Base-by-base conservation (phyloP, 78 protist species). In the Dictyostelium capitatum region DNA sequence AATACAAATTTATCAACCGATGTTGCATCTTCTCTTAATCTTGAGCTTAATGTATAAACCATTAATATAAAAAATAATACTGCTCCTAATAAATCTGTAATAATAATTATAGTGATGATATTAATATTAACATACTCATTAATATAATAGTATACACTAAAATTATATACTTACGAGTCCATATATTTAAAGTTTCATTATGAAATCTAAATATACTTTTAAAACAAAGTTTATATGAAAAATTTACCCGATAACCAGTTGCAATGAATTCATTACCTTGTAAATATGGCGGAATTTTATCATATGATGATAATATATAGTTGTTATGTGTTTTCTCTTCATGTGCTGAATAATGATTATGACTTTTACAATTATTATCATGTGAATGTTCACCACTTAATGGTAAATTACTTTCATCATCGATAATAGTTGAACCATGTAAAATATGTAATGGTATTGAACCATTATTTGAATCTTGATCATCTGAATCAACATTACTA, bases 101-200 rank as follows among this genome's bases (percentile, higher is more conserved):
- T 32, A 28, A 67, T 67, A 28, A 37, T 37, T n/a, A 67, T 37
- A 12, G 37, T 12, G 5, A 67, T 67, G 32, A 37, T 41, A 56
- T 30, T 12, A 6, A 57, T 23, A 20, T 25, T 23, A 6, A 54
- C 30, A 30, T 6, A 56, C 11, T 1, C 11, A 57, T 54, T 54
- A 54, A 19, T 37, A 59, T 65, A 65, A 57, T 46, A 12, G 48
- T 11, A 17, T 48, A 17, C 19, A 50, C 2, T 41, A 23, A 51
- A 14, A 32, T 51, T 14, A 6, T 6, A 11, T 23, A 67, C 79
- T n/a, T 67, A 82, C 89, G 90, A 5, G 90, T 83, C 90, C 90
- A 83, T 32, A 83, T 83, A 72, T 83, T 83, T 67, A 83, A 43
- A 54, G 90, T 83, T 72, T 83, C 90, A 53, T 83, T 83, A 70